These are phyloP conservation scores for Neonectria magnoliae DNA, from an alignment of 2,329 filamentous ascomycete species.

Conservation along the genomic window DNA sequence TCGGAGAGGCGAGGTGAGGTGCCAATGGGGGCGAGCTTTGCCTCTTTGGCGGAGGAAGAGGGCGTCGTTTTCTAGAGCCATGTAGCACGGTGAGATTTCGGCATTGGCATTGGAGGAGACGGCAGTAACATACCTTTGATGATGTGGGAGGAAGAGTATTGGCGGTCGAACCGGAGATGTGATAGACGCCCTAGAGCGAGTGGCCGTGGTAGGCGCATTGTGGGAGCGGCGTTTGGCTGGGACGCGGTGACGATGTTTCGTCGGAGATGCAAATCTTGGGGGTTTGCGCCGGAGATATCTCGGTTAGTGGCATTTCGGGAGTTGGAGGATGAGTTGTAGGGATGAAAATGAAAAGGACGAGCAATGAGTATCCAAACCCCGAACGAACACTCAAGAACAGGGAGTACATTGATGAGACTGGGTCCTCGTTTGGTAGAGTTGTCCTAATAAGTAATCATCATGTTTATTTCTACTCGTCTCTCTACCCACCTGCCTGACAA, in stretches of 20 bases:
- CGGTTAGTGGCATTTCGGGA: conserved; percentile 24
- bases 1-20: conserved; percentile 50
- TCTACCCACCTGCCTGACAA: conserved; percentile 13
- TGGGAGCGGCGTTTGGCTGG: conserved; percentile 9
- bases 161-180: conserved; percentile 7
- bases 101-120: neutral
- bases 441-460: conserved; percentile 2
- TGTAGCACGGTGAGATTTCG: conserved; percentile 24
- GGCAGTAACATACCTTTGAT: conserved; percentile 39
- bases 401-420: neutral
- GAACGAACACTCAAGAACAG: neutral
- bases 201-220: conserved; percentile 29
- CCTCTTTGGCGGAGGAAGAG: conserved; percentile 54
- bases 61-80: conserved; percentile 50
- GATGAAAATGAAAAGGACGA: neutral
- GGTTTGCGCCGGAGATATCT: conserved; percentile 40
- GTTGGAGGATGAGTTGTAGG: neutral
- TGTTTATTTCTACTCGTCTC: conserved; percentile 14
- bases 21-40: conserved; percentile 49
- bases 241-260: conserved; percentile 3
- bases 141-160: conserved; percentile 42
- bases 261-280: conserved; percentile 30
- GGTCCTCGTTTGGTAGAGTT: neutral
- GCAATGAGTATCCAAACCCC: neutral
- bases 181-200: conserved; percentile 8